Conservation (phyloP, 2,329 filamentous ascomycete genomes). For the Pestalotiopsis sp. region DNA sequence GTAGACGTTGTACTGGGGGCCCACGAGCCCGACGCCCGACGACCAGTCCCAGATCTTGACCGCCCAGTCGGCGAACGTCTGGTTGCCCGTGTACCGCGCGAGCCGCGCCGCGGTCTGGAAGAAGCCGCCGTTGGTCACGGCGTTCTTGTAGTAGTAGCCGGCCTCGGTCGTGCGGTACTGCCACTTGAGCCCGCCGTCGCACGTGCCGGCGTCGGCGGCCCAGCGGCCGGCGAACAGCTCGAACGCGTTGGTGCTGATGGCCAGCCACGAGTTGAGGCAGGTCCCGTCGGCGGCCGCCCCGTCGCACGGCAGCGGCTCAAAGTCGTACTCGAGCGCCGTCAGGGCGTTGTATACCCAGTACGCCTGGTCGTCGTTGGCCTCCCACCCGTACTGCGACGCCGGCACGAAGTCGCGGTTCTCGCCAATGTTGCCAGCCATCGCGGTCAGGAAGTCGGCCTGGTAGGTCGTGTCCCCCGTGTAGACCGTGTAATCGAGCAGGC, state of each 20-base stretch:
- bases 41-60: slow-evolving; percentile 54
- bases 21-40: slow-evolving; percentile 38
- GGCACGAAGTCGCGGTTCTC: slow-evolving; percentile 27
- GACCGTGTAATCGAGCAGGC: slow-evolving; percentile 28
- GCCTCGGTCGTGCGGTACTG: slow-evolving; percentile 60
- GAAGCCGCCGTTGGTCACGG: slow-evolving; percentile 38
- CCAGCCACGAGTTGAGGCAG: slow-evolving; percentile 44
- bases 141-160: slow-evolving; percentile 47
- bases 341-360: slow-evolving; percentile 53
- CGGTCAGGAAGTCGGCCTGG: slow-evolving; percentile 23
- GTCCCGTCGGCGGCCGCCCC: slow-evolving; percentile 34
- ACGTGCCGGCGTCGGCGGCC: slow-evolving; percentile 54
- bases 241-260: slow-evolving; percentile 57
- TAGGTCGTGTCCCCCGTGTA: slow-evolving; percentile 28
- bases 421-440: slow-evolving; percentile 25
- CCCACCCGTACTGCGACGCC: slow-evolving; percentile 22
- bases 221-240: slow-evolving; percentile 48
- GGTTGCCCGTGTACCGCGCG: slow-evolving; percentile 58
- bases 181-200: slow-evolving; percentile 60
- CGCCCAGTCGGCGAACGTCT: slow-evolving; percentile 61
- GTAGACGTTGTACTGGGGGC: slow-evolving; percentile 34
- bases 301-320: slow-evolving; percentile 33
- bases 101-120: slow-evolving; percentile 49
- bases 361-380: slow-evolving; percentile 51
- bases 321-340: slow-evolving; percentile 47